Conservation (phyloP, 176 grass and related monocot genomes). For the Eremochloa ophiuroides region DNA sequence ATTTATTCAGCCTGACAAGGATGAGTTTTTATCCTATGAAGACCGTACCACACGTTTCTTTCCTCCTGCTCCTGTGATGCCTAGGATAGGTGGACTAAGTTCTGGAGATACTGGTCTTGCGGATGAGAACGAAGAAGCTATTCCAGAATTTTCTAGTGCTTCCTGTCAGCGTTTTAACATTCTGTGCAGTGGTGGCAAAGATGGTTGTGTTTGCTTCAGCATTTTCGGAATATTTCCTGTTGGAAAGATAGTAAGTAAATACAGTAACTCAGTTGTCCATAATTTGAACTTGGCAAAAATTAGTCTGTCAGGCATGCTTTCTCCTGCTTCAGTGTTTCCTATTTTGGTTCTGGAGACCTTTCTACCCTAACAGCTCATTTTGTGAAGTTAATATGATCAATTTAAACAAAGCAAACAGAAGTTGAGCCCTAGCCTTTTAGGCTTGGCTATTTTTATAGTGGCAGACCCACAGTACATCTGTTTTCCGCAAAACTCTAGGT, state of each 20-base stretch:
- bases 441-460: background rate
- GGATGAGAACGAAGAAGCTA: slow-evolving; percentile 64
- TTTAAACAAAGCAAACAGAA: background rate
- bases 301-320: slow-evolving; percentile 8
- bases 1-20: slow-evolving; percentile 53
- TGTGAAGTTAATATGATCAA: background rate
- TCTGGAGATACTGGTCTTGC: slow-evolving; percentile 56
- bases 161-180: slow-evolving; percentile 87
- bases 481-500: background rate
- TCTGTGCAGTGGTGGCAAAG: slow-evolving; percentile 73
- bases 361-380: background rate
- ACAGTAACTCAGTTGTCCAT: background rate
- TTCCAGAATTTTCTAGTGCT: slow-evolving; percentile 67
- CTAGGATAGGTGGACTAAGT: slow-evolving; percentile 80
- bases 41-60: slow-evolving; percentile 89
- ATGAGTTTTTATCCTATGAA: slow-evolving; percentile 65
- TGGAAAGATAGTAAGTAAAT: slow-evolving; percentile 90
- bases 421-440: background rate
- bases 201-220: slow-evolving; percentile 95
- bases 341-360: slow-evolving; percentile 12
- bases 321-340: slow-evolving; percentile 24
- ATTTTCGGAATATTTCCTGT: slow-evolving; percentile 98
- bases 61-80: slow-evolving; percentile 83
- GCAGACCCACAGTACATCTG: background rate
- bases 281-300: slow-evolving; percentile 33